Conservation (phyloP, 139 green algal genomes). For the Parachlorella kessleri region DNA sequence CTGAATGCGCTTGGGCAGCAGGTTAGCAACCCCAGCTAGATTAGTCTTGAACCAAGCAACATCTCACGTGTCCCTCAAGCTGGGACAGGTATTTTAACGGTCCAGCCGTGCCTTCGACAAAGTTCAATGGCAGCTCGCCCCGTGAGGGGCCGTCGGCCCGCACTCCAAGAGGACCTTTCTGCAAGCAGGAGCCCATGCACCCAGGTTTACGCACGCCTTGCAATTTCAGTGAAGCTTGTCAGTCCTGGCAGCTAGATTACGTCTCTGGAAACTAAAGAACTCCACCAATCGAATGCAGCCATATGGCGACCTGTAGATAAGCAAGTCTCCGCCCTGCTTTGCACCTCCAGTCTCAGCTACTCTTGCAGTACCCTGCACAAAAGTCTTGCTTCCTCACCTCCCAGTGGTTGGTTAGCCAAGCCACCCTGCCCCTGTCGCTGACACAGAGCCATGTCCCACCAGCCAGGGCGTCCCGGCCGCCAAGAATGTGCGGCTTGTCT, state of each 20-base stretch:
- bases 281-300: neutral
- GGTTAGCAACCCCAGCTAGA: no score
- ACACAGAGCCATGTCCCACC: constrained; percentile 36
- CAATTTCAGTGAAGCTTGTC: neutral
- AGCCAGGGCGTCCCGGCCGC: constrained; percentile 10
- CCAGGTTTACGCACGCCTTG: neutral
- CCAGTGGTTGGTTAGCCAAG: constrained; percentile 23
- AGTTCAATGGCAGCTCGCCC: constrained; percentile 9
- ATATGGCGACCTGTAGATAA: neutral
- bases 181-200: neutral
- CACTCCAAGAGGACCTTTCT: neutral
- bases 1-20: no score
- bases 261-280: neutral
- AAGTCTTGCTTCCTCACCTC: no score
- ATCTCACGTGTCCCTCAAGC: neutral
- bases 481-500: constrained; percentile 12
- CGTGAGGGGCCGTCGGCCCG: neutral
- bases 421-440: constrained; percentile 1
- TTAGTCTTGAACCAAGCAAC: no score
- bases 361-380: no score
- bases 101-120: neutral
- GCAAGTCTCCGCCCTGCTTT: no score
- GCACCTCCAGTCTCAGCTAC: no score
- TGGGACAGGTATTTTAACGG: neutral
- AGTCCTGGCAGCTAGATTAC: neutral